Conservation (phyloP, 2,329 filamentous ascomycete species). For the Pseudocercospora vitis region DNA sequence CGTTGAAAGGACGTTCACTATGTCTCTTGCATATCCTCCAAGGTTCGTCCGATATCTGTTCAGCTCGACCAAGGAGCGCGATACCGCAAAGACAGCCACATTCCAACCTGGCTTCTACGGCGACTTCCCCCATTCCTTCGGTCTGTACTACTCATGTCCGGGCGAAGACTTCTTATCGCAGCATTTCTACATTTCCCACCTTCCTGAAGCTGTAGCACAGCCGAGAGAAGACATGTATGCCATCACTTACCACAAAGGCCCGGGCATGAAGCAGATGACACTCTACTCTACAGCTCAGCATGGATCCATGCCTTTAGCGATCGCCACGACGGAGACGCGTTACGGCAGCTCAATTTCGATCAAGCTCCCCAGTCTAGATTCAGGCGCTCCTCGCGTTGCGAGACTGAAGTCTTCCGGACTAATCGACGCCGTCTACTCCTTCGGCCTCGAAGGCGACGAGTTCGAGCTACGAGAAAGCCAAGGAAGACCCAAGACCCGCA, state of each 20-base stretch:
- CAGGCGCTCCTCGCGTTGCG: neutral
- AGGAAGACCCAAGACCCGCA: slow-evolving; percentile 1
- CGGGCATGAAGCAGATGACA: slow-evolving; percentile 5
- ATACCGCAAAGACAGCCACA: neutral
- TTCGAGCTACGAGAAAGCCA: slow-evolving; percentile 5
- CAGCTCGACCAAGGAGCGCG: slow-evolving; percentile 4
- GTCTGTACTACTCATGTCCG: slow-evolving; percentile 2
- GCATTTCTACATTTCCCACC: slow-evolving; percentile 2
- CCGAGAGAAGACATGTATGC: slow-evolving; percentile 5
- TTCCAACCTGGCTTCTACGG: slow-evolving; percentile 2
- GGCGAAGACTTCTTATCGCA: slow-evolving; percentile 7
- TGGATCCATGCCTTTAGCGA: neutral
- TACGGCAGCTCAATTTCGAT: neutral
- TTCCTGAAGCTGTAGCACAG: neutral
- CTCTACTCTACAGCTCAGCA: neutral
- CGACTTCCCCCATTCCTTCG: slow-evolving; percentile 4
- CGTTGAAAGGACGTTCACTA: too few relatives aligned
- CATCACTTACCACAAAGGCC: slow-evolving; percentile 6
- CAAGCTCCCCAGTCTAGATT: neutral
- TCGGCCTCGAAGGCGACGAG: neutral
- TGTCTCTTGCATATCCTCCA: slow-evolving; percentile 9
- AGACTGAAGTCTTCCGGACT: neutral
- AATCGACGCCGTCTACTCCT: neutral
- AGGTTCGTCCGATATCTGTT: slow-evolving; percentile 6
- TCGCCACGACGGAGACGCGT: slow-evolving; percentile 2